A percentile compares a stretch with the other conserved stretches of the same genome.
These are phyloP conservation scores for Aristolochia contorta DNA, from an alignment of 164 flowering plant genomes.

Conservation along the genomic window DNA sequence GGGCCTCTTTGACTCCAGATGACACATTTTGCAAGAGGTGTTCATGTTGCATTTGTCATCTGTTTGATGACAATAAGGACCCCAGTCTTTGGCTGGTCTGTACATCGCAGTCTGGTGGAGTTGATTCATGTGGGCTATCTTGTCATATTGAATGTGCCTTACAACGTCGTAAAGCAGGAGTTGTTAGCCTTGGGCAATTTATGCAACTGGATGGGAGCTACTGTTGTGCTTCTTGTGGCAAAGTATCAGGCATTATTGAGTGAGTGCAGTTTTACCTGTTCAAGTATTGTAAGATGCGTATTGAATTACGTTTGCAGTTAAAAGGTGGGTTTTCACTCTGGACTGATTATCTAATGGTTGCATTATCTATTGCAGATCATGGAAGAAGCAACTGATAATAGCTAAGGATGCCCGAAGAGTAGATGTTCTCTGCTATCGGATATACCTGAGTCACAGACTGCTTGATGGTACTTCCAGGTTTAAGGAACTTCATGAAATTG, in stretches of 20 bases:
- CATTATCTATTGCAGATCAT: constrained; percentile 37
- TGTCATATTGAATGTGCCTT: constrained; percentile 98
- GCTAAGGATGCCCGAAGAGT: constrained; percentile 95
- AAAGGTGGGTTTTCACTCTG: no score
- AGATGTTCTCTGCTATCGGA: constrained; percentile 79
- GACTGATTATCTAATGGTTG: no score
- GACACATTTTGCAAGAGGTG: constrained; percentile 96
- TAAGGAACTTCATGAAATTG: constrained; percentile 59
- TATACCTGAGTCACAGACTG: constrained; percentile 78
- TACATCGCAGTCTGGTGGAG: constrained; percentile 49
- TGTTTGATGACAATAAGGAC: constrained; percentile 95
- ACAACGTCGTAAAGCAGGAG: constrained; percentile 74
- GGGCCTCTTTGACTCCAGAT: constrained; percentile 62
- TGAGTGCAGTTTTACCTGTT: constrained; percentile 17
- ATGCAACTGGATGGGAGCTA: constrained; percentile 97
- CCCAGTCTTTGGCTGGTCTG: constrained; percentile 99
- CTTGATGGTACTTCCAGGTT: constrained; percentile 81
- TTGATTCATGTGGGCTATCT: constrained; percentile 78
- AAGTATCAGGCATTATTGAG: constrained; percentile 91
- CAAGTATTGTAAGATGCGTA: background rate
- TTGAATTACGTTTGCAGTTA: no score
- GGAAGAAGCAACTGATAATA: constrained; percentile 80
- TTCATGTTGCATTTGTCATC: constrained; percentile 96
- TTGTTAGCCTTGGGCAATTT: constrained; percentile 80
- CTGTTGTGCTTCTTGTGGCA: constrained; percentile 97